Evolutionary conservation across 75 land plant genomes (phyloP).

Genomic region (Gnetum montanum): DNA sequence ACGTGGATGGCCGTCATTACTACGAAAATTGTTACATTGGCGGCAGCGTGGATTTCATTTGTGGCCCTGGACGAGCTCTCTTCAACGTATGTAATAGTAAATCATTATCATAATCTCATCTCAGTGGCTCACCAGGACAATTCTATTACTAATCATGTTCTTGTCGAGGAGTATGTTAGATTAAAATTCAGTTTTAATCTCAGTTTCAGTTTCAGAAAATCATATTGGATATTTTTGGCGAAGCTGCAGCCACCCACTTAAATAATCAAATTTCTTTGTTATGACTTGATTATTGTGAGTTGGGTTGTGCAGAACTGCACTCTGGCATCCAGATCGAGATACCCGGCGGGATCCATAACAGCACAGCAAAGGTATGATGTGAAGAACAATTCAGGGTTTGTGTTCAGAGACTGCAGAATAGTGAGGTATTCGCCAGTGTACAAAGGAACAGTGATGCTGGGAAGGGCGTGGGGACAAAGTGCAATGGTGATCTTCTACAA

Average conservation of each 20-base stretch:
- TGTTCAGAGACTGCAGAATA: constrained; percentile 39
- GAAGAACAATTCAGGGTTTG: constrained; percentile 52
- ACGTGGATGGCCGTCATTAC: constrained; percentile 46
- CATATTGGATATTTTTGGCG: too few relatives aligned
- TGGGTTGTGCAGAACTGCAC: constrained; percentile 40
- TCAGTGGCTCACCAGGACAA: too few relatives aligned
- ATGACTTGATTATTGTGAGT: background rate
- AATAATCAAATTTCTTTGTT: too few relatives aligned
- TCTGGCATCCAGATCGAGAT: constrained; percentile 37
- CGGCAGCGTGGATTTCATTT: constrained; percentile 60
- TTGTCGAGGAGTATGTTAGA: too few relatives aligned
- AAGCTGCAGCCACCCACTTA: too few relatives aligned
- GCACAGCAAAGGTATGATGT: constrained; percentile 41
- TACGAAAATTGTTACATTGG: constrained; percentile 50
- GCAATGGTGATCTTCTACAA: constrained; percentile 51
- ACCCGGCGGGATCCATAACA: constrained; percentile 39
- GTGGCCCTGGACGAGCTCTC: constrained; percentile 46
- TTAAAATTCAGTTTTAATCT: too few relatives aligned
- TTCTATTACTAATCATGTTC: too few relatives aligned
- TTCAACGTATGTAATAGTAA: too few relatives aligned
- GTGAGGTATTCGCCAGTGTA: constrained; percentile 29
- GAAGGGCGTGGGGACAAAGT: constrained; percentile 54
- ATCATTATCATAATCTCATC: too few relatives aligned
- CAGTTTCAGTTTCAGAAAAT: background rate
- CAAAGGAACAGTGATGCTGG: constrained; percentile 10